These are phyloP conservation scores for Eremochloa ophiuroides DNA, from an alignment of 176 grass and related monocot species.

Conservation along the genomic window DNA sequence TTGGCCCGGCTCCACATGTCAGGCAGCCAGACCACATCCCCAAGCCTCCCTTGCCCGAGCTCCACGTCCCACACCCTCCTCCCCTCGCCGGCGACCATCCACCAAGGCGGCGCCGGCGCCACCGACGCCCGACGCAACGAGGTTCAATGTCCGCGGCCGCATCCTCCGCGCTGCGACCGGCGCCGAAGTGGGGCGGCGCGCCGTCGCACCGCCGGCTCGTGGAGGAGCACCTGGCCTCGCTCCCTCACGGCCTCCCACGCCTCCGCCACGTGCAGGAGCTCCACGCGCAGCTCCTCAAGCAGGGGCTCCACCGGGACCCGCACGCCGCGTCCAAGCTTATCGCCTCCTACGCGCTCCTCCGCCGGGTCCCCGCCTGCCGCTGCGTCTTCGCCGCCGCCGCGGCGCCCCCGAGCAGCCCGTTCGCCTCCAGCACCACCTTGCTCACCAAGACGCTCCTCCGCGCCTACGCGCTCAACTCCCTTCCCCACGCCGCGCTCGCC, in stretches of 20 bases:
- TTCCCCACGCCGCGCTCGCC: constrained; percentile 39
- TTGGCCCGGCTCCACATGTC: too few species aligned
- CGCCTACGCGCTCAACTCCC: constrained; percentile 47
- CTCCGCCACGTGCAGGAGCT: constrained; percentile 47
- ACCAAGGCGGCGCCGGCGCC: constrained; percentile 6
- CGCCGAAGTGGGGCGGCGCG: constrained; percentile 42
- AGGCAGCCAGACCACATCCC: too few species aligned
- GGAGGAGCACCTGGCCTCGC: constrained; percentile 56
- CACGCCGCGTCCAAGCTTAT: constrained; percentile 45
- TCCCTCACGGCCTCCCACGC: constrained; percentile 43
- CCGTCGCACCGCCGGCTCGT: constrained; percentile 52
- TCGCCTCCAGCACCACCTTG: constrained; percentile 11
- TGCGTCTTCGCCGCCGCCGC: background rate
- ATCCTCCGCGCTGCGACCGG: constrained; percentile 12
- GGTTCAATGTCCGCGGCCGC: constrained; percentile 9
- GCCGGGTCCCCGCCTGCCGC: constrained; percentile 36
- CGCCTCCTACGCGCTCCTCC: constrained; percentile 56
- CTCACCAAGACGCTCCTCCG: constrained; percentile 63
- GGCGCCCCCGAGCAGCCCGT: background rate
- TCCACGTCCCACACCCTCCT: too few species aligned
- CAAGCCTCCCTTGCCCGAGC: too few species aligned
- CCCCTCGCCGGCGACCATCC: constrained; percentile 9
- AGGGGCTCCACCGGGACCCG: constrained; percentile 47
- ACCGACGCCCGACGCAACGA: background rate
- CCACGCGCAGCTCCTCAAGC: constrained; percentile 62